phyloP scores from a whole-genome alignment of 2,329 filamentous ascomycete genomes.

The Aspergillus costaricaensis region DNA sequence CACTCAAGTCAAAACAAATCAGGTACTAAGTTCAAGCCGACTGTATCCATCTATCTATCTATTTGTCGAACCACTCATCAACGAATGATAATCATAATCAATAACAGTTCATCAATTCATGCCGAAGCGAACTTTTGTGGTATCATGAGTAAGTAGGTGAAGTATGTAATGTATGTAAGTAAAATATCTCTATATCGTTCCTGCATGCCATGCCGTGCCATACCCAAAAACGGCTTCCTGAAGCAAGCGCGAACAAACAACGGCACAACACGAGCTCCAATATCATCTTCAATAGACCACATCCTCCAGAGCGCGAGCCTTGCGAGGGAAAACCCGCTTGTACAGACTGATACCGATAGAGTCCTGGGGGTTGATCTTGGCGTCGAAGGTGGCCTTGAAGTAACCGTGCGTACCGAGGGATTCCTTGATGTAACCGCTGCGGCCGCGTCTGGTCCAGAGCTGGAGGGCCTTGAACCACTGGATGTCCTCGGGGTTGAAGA shows the following conservation, averaged over 20 bases:
- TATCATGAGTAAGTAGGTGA: slow-evolving; percentile 22
- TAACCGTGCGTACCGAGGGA: slow-evolving; percentile 96
- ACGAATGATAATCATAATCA: not conserved
- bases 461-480: slow-evolving; percentile 97
- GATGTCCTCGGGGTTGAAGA: slow-evolving; percentile 95
- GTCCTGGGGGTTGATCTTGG: slow-evolving; percentile 92
- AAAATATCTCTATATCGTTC: not conserved
- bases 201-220: not conserved
- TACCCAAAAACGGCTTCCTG: not conserved
- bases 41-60: not conserved
- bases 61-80: not conserved
- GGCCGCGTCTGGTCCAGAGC: slow-evolving; percentile 86
- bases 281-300: slow-evolving; percentile 20
- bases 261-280: not conserved
- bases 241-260: slow-evolving; percentile 4
- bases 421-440: slow-evolving; percentile 92
- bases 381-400: slow-evolving; percentile 98
- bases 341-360: slow-evolving; percentile 87
- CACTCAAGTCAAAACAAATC: no score
- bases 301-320: slow-evolving; percentile 54
- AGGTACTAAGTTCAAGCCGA: not conserved
- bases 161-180: not conserved
- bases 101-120: slow-evolving; percentile 27
- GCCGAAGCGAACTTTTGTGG: slow-evolving; percentile 25
- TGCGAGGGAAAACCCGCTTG: slow-evolving; percentile 80